A percentile compares a stretch with the other conserved stretches of the same genome.
Evolutionary conservation across 768 basidiomycete species (phyloP).

Genomic region (Gloeostereum incarnatum): DNA sequence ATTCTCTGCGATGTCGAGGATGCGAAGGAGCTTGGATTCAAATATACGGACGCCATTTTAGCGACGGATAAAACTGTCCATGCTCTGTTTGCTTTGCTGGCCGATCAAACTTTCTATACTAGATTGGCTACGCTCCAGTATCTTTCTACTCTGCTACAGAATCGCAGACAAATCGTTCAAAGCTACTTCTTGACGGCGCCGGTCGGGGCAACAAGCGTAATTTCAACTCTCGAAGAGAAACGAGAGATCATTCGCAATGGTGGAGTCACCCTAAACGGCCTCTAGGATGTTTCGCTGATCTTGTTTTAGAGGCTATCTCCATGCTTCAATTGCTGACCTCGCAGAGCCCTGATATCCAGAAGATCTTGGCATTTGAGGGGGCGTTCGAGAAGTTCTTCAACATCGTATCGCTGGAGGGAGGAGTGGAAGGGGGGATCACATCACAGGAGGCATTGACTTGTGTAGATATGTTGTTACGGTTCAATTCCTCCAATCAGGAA

Average conservation of each 20-base stretch:
- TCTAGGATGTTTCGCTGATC: conserved; percentile 1
- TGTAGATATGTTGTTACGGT: conserved; percentile 79
- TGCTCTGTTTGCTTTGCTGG: conserved; percentile 67
- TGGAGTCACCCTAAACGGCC: conserved; percentile 28
- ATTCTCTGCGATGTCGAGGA: conserved; percentile 79
- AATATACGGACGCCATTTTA: conserved; percentile 76
- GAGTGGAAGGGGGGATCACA: conserved; percentile 83
- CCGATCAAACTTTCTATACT: conserved; percentile 72
- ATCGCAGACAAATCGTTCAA: conserved; percentile 76
- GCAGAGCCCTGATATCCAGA: conserved; percentile 91
- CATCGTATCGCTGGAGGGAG: conserved; percentile 81
- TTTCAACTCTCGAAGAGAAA: conserved; percentile 73
- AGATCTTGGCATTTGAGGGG: conserved; percentile 93
- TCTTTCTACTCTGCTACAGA: conserved; percentile 70
- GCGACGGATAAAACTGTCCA: conserved; percentile 63
- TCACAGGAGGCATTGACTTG: conserved; percentile 81
- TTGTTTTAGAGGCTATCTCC: conserved; percentile 62
- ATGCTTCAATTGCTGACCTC: conserved; percentile 75
- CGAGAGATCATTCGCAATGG: conserved; percentile 87
- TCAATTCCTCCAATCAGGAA: conserved; percentile 94
- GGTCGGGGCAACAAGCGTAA: conserved; percentile 64
- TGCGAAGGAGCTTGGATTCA: conserved; percentile 66
- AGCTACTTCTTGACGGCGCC: conserved; percentile 86
- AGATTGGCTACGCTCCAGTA: conserved; percentile 81
- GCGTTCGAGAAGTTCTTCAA: conserved; percentile 94